Conservation (phyloP, 257 asterid species). For the Solanum ossicruentum region DNA sequence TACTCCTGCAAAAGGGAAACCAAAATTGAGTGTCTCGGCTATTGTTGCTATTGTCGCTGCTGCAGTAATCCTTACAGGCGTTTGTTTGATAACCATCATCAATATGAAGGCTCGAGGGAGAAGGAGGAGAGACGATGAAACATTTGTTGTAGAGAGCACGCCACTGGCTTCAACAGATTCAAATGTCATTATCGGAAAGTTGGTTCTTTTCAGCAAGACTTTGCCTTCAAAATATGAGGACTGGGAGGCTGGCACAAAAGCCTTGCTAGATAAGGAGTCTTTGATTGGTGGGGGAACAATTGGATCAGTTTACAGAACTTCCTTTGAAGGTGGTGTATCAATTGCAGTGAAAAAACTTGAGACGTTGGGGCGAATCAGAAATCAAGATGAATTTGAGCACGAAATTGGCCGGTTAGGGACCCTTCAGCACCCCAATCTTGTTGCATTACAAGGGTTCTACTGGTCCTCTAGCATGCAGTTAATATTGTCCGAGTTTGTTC, state of each 20-base stretch:
- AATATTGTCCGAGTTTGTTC: conserved; percentile 51
- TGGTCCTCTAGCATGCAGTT: conserved; percentile 89
- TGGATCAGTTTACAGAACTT: conserved; percentile 71
- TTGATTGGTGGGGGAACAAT: conserved; percentile 82
- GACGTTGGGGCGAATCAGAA: conserved; percentile 65
- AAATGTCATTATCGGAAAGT: conserved; percentile 68
- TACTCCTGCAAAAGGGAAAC: conserved; percentile 22
- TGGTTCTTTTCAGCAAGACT: conserved; percentile 72
- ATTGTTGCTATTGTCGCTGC: conserved; percentile 86
- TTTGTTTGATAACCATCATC: conserved; percentile 52
- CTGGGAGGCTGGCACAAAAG: conserved; percentile 93
- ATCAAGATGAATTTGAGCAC: conserved; percentile 85
- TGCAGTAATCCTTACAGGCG: conserved; percentile 55
- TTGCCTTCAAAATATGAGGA: conserved; percentile 87
- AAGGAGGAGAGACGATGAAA: conserved; percentile 38
- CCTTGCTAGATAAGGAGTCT: conserved; percentile 82
- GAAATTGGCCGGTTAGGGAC: conserved; percentile 66
- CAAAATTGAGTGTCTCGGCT: conserved; percentile 54
- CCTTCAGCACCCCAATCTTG: conserved; percentile 65
- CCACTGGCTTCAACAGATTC: conserved; percentile 69
- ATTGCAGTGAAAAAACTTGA: conserved; percentile 86
- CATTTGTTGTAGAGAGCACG: conserved; percentile 52
- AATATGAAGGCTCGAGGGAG: conserved; percentile 52
- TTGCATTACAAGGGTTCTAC: conserved; percentile 65
- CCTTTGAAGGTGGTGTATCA: conserved; percentile 60